Percentiles rank a stretch among this genome's conserved stretches.
Conservation (phyloP, 192 early-diverging fungal species). For the Backusella liffmaniae region DNA sequence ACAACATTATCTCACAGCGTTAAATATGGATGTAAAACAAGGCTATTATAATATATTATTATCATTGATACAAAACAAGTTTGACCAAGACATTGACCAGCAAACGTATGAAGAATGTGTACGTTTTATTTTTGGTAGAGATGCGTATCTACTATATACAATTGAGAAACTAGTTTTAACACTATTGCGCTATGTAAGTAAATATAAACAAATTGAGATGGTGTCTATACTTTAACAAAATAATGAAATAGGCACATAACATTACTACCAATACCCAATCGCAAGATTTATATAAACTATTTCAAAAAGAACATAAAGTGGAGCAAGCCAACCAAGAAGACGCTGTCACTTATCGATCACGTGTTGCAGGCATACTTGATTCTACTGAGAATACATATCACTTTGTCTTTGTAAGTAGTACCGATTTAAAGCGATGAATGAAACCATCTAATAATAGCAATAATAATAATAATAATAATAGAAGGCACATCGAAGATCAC, state of each 20-base stretch:
- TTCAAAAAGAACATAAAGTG: slow-evolving; percentile 14
- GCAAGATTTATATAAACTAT: slow-evolving; percentile 4
- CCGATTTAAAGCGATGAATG: neutral
- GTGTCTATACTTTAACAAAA: neutral
- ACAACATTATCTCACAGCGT: neutral
- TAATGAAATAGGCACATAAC: slow-evolving; percentile 16
- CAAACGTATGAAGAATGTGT: slow-evolving; percentile 82
- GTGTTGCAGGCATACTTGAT: slow-evolving; percentile 9
- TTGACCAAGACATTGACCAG: slow-evolving; percentile 79
- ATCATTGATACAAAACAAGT: slow-evolving; percentile 67
- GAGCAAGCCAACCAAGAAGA: slow-evolving; percentile 7
- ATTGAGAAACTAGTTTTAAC: slow-evolving; percentile 84
- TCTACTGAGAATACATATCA: neutral
- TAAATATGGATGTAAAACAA: slow-evolving; percentile 53
- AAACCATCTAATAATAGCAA: neutral
- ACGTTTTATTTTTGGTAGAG: slow-evolving; percentile 84
- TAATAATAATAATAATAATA: neutral
- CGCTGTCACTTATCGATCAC: neutral
- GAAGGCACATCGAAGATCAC: slow-evolving; percentile 12
- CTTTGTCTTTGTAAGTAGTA: neutral
- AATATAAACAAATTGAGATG: neutral
- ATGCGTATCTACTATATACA: slow-evolving; percentile 86
- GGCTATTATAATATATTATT: slow-evolving; percentile 78
- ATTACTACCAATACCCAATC: slow-evolving; percentile 19
- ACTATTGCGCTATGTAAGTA: slow-evolving; percentile 61